Evolutionary conservation across 805 yeast species (phyloP).

Genomic region (Kodamaea jinghongensis): DNA sequence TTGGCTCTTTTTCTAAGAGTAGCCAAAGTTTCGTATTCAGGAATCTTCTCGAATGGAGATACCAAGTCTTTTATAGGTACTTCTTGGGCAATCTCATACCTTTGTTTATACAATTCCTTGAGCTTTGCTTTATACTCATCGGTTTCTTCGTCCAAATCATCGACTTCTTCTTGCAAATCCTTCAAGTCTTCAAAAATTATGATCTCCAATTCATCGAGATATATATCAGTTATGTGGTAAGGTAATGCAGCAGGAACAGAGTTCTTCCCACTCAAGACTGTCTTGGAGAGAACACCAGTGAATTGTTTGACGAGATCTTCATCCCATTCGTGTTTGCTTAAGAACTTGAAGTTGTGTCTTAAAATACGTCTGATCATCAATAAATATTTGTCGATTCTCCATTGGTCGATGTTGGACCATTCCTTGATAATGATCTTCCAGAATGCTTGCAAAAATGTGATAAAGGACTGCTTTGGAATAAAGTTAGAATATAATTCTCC

Average conservation of each 20-base stretch:
- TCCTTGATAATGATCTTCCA: constrained; percentile 78
- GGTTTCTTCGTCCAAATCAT: constrained; percentile 23
- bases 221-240: constrained; percentile 80
- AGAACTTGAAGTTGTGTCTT: constrained; percentile 58
- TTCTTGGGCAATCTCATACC: constrained; percentile 32
- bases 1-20: constrained; percentile 62
- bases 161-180: constrained; percentile 43
- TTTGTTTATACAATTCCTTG: constrained; percentile 27
- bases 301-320: constrained; percentile 44
- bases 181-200: constrained; percentile 51
- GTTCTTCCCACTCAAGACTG: constrained; percentile 57
- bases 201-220: constrained; percentile 78
- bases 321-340: constrained; percentile 57
- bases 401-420: constrained; percentile 81
- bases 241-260: constrained; percentile 73
- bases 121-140: constrained; percentile 32
- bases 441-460: constrained; percentile 64
- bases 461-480: constrained; percentile 42
- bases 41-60: constrained; percentile 57
- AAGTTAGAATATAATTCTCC: constrained; percentile 53
- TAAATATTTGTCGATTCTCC: constrained; percentile 85
- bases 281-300: constrained; percentile 38
- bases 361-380: constrained; percentile 76
- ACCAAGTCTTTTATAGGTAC: constrained; percentile 58
- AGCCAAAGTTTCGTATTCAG: constrained; percentile 50